These are phyloP conservation scores for Neoscytalidium dimidiatum DNA, from an alignment of 2,329 filamentous ascomycete genomes.

Conservation along the genomic window DNA sequence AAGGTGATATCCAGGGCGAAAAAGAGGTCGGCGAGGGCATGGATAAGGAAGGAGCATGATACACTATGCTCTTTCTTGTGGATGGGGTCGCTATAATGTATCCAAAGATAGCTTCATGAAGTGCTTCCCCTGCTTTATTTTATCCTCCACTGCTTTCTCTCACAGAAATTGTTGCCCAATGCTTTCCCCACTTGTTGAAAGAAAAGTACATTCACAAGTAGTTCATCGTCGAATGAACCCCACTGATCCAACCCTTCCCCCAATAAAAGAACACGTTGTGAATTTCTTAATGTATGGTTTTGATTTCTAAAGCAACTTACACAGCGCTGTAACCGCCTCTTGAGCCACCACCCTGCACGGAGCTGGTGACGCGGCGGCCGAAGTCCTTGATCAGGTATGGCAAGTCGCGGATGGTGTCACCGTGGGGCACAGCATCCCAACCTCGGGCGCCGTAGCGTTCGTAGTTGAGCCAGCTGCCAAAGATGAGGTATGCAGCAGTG, in stretches of 20 bases:
- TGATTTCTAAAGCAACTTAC: constrained; percentile 50
- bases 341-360: constrained; percentile 78
- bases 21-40: too few relatives aligned
- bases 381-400: constrained; percentile 93
- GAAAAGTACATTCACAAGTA: neutral
- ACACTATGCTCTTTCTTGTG: too few relatives aligned
- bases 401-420: constrained; percentile 86
- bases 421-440: constrained; percentile 92
- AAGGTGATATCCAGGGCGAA: too few relatives aligned
- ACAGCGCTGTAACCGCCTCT: constrained; percentile 95
- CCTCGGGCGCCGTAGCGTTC: constrained; percentile 92
- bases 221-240: neutral
- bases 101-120: too few relatives aligned
- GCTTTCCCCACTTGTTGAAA: too few relatives aligned
- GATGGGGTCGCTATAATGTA: too few relatives aligned
- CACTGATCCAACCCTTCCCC: neutral
- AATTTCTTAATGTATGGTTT: neutral
- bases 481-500: constrained; percentile 89
- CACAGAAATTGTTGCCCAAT: too few relatives aligned
- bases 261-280: neutral
- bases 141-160: too few relatives aligned
- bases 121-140: too few relatives aligned
- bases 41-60: too few relatives aligned
- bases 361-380: constrained; percentile 75
- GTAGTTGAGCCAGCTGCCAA: constrained; percentile 98